phyloP scores from a whole-genome alignment of 2,329 filamentous ascomycete genomes.

The Colletotrichum ledebouriae region DNA sequence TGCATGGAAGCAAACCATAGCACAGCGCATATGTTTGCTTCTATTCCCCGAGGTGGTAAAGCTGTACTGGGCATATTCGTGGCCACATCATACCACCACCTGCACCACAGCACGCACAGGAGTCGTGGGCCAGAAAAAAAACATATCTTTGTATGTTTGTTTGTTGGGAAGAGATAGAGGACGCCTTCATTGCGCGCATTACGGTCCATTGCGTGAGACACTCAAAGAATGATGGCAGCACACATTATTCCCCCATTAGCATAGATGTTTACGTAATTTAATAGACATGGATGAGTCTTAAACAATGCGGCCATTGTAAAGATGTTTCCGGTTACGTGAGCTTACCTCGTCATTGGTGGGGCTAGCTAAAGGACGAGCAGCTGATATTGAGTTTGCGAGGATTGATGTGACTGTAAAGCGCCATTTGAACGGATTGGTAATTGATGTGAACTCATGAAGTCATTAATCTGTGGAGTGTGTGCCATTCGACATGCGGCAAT shows the following conservation, averaged over 20 bases:
- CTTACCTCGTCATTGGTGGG: too few species aligned
- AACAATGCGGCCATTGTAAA: too few species aligned
- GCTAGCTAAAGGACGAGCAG: too few species aligned
- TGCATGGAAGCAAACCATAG: conserved; percentile 20
- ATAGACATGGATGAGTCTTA: not conserved
- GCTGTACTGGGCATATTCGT: not conserved
- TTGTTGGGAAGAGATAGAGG: conserved; percentile 22
- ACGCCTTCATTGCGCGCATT: conserved; percentile 22
- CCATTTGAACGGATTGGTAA: too few species aligned
- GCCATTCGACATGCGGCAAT: too few species aligned
- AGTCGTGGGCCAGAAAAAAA: conserved; percentile 18
- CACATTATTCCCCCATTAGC: not conserved
- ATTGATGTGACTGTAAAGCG: too few species aligned
- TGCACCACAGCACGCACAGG: not conserved
- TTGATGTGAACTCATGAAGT: too few species aligned
- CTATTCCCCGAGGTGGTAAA: not conserved
- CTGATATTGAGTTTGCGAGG: too few species aligned
- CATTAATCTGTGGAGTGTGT: too few species aligned
- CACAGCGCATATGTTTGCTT: not conserved
- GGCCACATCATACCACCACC: not conserved
- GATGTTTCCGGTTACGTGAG: too few species aligned
- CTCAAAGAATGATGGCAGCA: not conserved
- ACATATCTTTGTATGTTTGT: not conserved
- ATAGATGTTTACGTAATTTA: conserved; percentile 17
- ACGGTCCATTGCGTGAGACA: conserved; percentile 4